Conservation (phyloP, 1,284 basidiomycete genomes). For the Phellinidium pouzarii region DNA sequence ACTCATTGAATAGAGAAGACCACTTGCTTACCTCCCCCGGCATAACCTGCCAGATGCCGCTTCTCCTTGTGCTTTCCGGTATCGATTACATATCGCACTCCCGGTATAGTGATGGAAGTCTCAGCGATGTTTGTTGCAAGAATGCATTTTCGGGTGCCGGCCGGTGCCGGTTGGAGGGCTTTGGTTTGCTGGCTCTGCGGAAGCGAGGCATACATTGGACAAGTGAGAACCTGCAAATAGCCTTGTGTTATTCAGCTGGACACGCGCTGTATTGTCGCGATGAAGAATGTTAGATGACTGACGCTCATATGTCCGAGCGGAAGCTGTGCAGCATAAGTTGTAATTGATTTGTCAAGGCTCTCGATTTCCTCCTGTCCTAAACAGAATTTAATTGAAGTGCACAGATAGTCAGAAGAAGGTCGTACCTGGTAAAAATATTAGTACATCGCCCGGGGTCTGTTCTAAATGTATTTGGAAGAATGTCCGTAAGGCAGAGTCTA, state of each 20-base stretch:
- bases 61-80: conserved; percentile 96
- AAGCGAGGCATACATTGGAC: conserved; percentile 82
- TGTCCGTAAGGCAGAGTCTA: conserved; percentile 84
- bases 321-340: conserved; percentile 57
- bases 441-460: conserved; percentile 77
- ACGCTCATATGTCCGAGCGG: conserved; percentile 50
- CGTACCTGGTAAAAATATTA: conserved; percentile 87
- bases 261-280: not conserved
- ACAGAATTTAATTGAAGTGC: not conserved
- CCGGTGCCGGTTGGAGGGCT: conserved; percentile 69
- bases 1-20: conserved; percentile 6
- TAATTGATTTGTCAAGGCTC: conserved; percentile 69
- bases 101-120: conserved; percentile 96
- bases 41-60: conserved; percentile 64
- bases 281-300: conserved; percentile 22
- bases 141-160: conserved; percentile 80
- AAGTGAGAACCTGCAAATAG: conserved; percentile 52
- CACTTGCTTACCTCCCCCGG: conserved; percentile 51
- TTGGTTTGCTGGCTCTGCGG: conserved; percentile 72
- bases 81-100: conserved; percentile 93
- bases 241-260: conserved; percentile 11
- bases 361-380: conserved; percentile 96
- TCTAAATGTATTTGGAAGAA: conserved; percentile 88
- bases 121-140: conserved; percentile 97
- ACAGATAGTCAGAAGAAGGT: conserved; percentile 2